Evolutionary conservation across 179 eudicot genomes (phyloP), one percentile per base, ranked within the genome.

Genomic region (Corrigiola litoralis): DNA sequence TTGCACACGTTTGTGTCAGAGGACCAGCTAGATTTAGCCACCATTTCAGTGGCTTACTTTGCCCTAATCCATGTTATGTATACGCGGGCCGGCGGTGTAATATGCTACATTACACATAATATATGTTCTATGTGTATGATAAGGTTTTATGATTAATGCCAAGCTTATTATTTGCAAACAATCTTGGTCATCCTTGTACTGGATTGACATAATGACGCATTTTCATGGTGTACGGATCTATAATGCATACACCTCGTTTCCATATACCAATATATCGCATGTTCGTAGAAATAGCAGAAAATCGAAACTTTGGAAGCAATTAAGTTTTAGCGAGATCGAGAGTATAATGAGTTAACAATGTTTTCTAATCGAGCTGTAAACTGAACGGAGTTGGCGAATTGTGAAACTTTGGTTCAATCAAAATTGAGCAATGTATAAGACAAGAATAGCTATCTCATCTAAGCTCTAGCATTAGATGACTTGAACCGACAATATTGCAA

Each of bases 1-100:
- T 3, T 49, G 66, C 65, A 66, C 71, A 72, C 76, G 71, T 46
- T 58, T 66, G 76, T 72, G 76, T 72, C 76, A 72, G 76, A 66
- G n/a, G 23, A 72, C 47, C 76, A 72, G 76, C 76, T 72, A 72
- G 71, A 72, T 72, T 72, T 45, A 65, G 75, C 65, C 71, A 58
- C 54, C 60, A 59, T 65, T 42, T 64, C 17, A 53, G 65, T 71
- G 58, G 64, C 58, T 57, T 71, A 62, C 45, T 62, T 60, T 32
- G 24, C 61, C 42, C 33, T 62, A 16, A 38, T 38, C 67, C 67
- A 70, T 62, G 74, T 62, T 52, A 54, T 25, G 0, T 48, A 47
- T 47, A 65, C 63, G 37, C 27, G 38, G 67, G 69, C 32, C 75
- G 64, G 75, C 69, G 36, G 54, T 52, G 4, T 50, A 23, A 56